Evolutionary conservation across 306 rosid genomes (phyloP), one percentile per base, ranked within the genome.

Genomic region (Rosa lucieae): DNA sequence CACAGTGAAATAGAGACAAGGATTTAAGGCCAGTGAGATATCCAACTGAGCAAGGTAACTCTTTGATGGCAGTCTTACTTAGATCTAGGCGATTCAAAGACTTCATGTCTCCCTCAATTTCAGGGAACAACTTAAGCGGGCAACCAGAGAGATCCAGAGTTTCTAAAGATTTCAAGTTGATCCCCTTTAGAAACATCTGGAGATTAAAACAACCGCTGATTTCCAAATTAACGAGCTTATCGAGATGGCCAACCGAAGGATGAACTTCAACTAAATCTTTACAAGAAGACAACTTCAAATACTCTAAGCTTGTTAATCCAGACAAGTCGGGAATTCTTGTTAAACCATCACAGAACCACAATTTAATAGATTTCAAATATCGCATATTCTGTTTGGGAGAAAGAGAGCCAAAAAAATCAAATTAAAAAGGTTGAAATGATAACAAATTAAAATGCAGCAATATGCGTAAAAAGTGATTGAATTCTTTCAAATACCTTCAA

Each of bases 281-380:
- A 10, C 65, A 58, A 2, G 1, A 0, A 0, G 3, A 2, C 10
- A 56, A 0, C 0, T 5, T 0, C 29, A 56, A n/a, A 0, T 8
- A 1, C 65, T 20, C 32, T 21, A 58, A 21, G 35, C 65, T 21
- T 58, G 13, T 58, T 21, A 58, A 58, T n/a, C 65, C 14, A 58
- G 65, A 58, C 35, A 58, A 58, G 35, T 58, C 32, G 0, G 65
- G 65, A n/a, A 58, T 21, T 58, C 13, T 58, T 58, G 5, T 8
- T 58, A 58, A 4, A n/a, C 65, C 65, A 8, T 8, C 26, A 26
- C 26, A 26, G 26, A 26, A 26, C 26, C 0, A 2, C 32, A 58
- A 9, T 0, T 56, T 0, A 13, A 58, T 58, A n/a, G 29, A 21
- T 58, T n/a, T 58, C 65, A 58, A n/a, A 58, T 0, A 0, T 21